Evolutionary conservation across 2,329 filamentous ascomycete genomes (phyloP), one percentile per base, ranked within the genome.

Genomic region (Aquanectria penicillioides): DNA sequence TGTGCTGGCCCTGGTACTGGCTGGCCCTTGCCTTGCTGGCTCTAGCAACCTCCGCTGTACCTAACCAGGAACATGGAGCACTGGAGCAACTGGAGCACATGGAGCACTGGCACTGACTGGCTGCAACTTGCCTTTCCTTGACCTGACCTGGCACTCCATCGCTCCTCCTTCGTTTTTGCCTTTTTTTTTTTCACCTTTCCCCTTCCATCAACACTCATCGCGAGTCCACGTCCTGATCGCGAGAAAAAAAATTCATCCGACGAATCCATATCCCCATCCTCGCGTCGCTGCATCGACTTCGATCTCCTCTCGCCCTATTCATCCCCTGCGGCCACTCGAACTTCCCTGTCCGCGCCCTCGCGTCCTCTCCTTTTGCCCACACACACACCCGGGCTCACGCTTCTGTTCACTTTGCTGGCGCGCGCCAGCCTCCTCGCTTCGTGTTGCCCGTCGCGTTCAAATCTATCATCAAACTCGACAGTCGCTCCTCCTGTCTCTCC

Each of bases 111-210:
- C 49, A 44, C 25, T 44, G 38, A 41, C 22, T 53, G 38, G 23
- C 29, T 44, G 38, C 31, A 25, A 15, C 38, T 15, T 43, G 26
- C 18, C 38, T 15, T 51, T 44, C 40, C 49, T 53, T 36, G 49
- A 53, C 49, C 44, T 63, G 59, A 49, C 57, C 61, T 55, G 51
- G 55, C 57, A 48, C 58, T 68, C 64, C 69, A 70, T 71, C 66
- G 53, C 60, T 59, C 54, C 65, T 64, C 65, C 61, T 66, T 63
- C 61, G 64, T 62, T 56, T 64, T 64, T 54, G 53, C 44, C 51
- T 64, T 66, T 69, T 70, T 68, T 67, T 64, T 64, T 54, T 61
- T 63, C 65, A 62, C 66, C 64, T 68, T 69, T 62, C 67, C 61
- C 59, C 64, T 68, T 67, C 66, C 63, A 67, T 68, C 69, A 70